Base-by-base conservation (phyloP, 192 early-diverging fungal species). In the Coemansia sp. region DNA sequence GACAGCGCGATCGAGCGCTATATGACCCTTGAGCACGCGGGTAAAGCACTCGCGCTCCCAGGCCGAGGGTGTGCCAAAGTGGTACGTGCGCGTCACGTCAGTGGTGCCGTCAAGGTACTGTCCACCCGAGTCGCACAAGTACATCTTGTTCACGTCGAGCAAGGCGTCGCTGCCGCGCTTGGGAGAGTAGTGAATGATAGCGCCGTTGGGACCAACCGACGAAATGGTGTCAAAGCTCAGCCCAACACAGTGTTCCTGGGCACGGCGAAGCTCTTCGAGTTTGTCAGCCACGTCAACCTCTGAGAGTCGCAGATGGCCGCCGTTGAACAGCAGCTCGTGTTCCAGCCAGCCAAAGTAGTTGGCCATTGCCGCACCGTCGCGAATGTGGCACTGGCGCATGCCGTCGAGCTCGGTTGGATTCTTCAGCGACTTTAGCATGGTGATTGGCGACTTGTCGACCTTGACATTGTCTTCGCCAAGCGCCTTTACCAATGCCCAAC, bases 181-280 rank as follows among this genome's bases (percentile, higher is more conserved):
- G 34, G 97, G 96, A 79, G 90, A 91, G 87, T 99, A 99, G 79
- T 99, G 97, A 74, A 99, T 98, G 78, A 99, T 96, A 41, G 95
- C 92, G 7, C 95, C 97, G 71, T 97, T 99, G n/a, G 97, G 78
- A 3, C 97, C 97, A 10, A 94, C 94, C 16, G 93, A 91, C 8
- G 96, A 97, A 70, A 99, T 99, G 24, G 97, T 99, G 72, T 91
- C 93, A 72, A 99, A 99, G 65, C 93, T 95, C 55, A 97, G 91
- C 2, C 97, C 97, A 34, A 96, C 91, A 80, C 94, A 98, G 76
- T 93, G 76, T 38, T 85, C 73, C 72, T 93, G 92, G 66, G 87
- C 89, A 55, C 87, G 87, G 43, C 97, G 87, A 74, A 96, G 88
- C 74, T 76, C 70, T 77, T 95, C 94, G 11, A 98, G 86, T 44